Evolutionary conservation across 441 rosid species (phyloP).

Genomic region (Aquilaria agallochum): DNA sequence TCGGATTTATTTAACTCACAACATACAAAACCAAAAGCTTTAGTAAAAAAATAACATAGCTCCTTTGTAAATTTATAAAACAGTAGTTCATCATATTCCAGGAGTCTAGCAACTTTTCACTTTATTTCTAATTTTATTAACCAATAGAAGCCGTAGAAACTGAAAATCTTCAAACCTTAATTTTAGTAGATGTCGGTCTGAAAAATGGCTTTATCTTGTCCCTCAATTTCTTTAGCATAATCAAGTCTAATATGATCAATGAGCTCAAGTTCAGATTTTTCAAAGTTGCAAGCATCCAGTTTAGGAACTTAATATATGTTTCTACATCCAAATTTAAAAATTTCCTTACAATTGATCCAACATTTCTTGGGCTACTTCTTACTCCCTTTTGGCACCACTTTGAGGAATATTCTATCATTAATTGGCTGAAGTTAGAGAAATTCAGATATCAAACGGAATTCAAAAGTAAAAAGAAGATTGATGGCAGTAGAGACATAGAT

Average conservation of each 20-base stretch:
- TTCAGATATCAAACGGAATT: conserved; percentile 70
- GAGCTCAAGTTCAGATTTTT: conserved; percentile 77
- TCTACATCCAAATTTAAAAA: conserved; percentile 56
- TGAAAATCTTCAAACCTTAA: too few species aligned
- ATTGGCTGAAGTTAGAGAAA: conserved; percentile 74
- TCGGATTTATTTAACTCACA: too few species aligned
- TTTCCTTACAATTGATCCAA: conserved; percentile 39
- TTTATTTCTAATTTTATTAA: too few species aligned
- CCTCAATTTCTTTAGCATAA: conserved; percentile 24
- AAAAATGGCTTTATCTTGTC: too few species aligned
- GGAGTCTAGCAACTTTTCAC: too few species aligned
- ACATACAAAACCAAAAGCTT: too few species aligned
- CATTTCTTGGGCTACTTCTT: conserved; percentile 56
- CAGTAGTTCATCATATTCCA: too few species aligned
- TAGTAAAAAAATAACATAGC: too few species aligned
- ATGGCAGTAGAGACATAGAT: conserved; percentile 59
- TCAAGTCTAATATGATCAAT: conserved; percentile 81
- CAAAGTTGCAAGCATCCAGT: conserved; percentile 87
- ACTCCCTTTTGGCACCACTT: conserved; percentile 82
- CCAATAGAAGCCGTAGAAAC: too few species aligned
- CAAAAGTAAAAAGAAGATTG: conserved; percentile 63
- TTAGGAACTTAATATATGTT: conserved; percentile 63
- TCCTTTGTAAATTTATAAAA: too few species aligned
- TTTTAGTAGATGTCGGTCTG: too few species aligned
- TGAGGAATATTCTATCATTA: conserved; percentile 76